Evolutionary conservation across 257 asterid genomes (phyloP).

Genomic region (Petunia secreta): DNA sequence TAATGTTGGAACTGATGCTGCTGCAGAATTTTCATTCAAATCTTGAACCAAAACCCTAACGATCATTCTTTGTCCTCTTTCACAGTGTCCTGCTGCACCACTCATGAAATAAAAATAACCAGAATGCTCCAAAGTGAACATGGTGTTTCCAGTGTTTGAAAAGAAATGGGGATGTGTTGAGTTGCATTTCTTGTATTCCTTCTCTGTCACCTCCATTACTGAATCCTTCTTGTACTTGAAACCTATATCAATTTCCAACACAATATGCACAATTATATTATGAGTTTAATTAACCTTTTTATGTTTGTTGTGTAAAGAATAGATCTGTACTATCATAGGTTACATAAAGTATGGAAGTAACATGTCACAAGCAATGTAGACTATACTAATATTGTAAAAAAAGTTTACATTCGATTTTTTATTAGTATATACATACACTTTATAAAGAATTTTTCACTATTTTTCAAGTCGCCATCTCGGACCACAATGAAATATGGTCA

Average conservation of each 20-base stretch:
- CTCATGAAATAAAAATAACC: constrained; percentile 76
- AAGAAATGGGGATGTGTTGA: constrained; percentile 59
- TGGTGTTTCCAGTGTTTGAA: constrained; percentile 65
- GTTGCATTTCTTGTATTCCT: constrained; percentile 60
- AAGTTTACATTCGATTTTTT: too few relatives aligned
- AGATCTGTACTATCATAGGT: not conserved
- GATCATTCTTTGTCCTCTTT: constrained; percentile 61
- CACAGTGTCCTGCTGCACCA: constrained; percentile 73
- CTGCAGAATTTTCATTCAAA: constrained; percentile 11
- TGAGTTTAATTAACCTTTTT: not conserved
- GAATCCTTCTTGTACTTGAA: constrained; percentile 78
- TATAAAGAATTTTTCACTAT: not conserved
- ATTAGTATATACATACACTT: not conserved
- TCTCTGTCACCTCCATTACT: constrained; percentile 66
- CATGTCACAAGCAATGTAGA: not conserved
- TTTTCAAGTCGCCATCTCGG: too few relatives aligned
- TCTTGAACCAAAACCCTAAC: constrained; percentile 60
- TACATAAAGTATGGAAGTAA: not conserved
- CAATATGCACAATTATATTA: too few relatives aligned
- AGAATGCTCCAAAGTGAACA: constrained; percentile 47
- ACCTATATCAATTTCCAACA: constrained; percentile 33
- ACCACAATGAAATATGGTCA: too few relatives aligned
- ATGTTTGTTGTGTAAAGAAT: not conserved
- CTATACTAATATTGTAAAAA: too few relatives aligned
- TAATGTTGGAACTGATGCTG: constrained; percentile 28